Percentiles rank a stretch among this genome's conserved stretches.
Evolutionary conservation across 768 basidiomycete genomes (phyloP).

Genomic region (Phanerochaete carnosa): DNA sequence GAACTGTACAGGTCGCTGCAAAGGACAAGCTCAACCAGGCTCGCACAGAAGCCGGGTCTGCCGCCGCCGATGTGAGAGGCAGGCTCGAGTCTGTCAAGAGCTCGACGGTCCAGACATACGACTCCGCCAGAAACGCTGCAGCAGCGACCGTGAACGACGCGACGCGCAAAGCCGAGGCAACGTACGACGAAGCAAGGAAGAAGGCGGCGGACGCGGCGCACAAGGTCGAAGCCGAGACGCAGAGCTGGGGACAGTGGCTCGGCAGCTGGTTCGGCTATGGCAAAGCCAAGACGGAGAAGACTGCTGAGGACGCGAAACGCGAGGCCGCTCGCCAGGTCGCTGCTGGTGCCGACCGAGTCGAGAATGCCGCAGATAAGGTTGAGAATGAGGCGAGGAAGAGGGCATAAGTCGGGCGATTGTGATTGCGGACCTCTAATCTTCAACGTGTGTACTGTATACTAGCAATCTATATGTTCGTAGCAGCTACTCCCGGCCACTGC

Average conservation of each 20-base stretch:
- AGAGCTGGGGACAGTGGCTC: conserved; percentile 28
- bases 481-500: not conserved
- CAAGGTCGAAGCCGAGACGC: conserved; percentile 26
- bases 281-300: conserved; percentile 28
- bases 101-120: conserved; percentile 23
- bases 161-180: conserved; percentile 27
- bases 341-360: conserved; percentile 27
- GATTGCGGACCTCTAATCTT: not conserved
- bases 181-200: conserved; percentile 25
- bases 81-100: conserved; percentile 25
- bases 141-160: conserved; percentile 27
- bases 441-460: not conserved
- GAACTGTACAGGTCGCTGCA: conserved; percentile 15
- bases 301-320: conserved; percentile 27
- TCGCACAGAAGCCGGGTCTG: conserved; percentile 23
- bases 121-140: conserved; percentile 18
- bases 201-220: conserved; percentile 26
- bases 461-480: not conserved
- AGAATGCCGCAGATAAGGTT: conserved; percentile 25
- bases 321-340: conserved; percentile 25
- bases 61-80: conserved; percentile 24
- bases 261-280: conserved; percentile 41
- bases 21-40: conserved; percentile 27
- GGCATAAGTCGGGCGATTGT: conserved; percentile 12
- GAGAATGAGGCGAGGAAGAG: conserved; percentile 28